These are phyloP conservation scores for Gnomoniopsis sp. DNA, from an alignment of 2,329 filamentous ascomycete genomes.

Conservation along the genomic window DNA sequence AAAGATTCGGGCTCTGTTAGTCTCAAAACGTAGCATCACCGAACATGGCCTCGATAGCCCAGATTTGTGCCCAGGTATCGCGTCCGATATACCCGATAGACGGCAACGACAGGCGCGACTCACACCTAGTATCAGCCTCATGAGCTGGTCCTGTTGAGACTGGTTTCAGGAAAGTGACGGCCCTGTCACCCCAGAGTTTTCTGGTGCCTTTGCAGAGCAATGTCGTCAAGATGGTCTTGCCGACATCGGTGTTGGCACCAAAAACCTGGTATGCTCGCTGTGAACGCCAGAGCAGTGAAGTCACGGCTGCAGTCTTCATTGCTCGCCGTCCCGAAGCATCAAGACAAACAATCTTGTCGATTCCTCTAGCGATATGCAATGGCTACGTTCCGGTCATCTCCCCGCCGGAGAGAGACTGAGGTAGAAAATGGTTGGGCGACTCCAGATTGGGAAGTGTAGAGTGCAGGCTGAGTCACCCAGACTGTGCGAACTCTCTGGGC, in stretches of 20 bases:
- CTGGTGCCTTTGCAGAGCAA: slow-evolving; percentile 63
- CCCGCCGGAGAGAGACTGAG: too few relatives aligned
- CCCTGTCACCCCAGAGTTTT: slow-evolving; percentile 40
- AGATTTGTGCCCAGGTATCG: not conserved
- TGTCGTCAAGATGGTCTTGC: slow-evolving; percentile 79
- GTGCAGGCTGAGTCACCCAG: too few relatives aligned
- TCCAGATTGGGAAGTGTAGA: not conserved
- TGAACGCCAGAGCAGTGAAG: slow-evolving; percentile 64
- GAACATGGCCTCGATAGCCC: too few relatives aligned
- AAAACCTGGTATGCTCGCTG: slow-evolving; percentile 72
- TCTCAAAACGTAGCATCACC: not conserved
- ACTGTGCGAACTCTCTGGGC: too few relatives aligned
- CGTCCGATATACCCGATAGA: not conserved
- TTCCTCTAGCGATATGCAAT: too few relatives aligned
- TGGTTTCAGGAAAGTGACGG: slow-evolving; percentile 70
- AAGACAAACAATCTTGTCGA: not conserved
- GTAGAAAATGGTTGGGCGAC: not conserved
- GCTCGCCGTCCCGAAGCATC: not conserved
- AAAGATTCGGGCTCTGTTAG: not conserved
- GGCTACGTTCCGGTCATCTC: too few relatives aligned
- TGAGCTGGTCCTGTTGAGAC: slow-evolving; percentile 71
- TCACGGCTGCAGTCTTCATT: slow-evolving; percentile 38
- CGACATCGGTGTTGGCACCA: slow-evolving; percentile 80
- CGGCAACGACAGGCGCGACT: slow-evolving; percentile 5
- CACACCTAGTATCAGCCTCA: slow-evolving; percentile 71